These are phyloP conservation scores for Domatiomyces globalis DNA, from an alignment of 2,329 filamentous ascomycete genomes.

Conservation along the genomic window DNA sequence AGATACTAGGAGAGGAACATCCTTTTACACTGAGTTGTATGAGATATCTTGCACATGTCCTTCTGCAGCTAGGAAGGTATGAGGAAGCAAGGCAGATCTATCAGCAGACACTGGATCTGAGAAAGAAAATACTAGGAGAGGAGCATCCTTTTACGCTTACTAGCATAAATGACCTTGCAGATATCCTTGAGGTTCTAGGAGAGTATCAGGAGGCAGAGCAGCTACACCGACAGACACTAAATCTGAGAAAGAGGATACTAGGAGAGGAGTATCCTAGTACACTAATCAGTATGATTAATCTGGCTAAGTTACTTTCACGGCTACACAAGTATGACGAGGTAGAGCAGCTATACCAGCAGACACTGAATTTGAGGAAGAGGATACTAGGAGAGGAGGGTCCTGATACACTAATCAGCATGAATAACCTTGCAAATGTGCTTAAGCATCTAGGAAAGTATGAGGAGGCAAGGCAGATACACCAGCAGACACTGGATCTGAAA, in stretches of 20 bases:
- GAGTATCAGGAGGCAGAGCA: not conserved
- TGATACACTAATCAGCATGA: constrained; percentile 1
- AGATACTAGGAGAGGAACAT: not conserved
- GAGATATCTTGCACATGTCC: not conserved
- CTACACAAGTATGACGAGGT: not conserved
- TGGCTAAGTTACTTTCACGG: not conserved
- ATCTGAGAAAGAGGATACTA: not conserved
- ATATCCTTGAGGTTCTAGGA: not conserved
- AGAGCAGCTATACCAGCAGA: not conserved
- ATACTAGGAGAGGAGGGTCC: constrained; percentile 1
- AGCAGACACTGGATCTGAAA: constrained; percentile 19
- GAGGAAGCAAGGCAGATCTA: constrained; percentile 1
- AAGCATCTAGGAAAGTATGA: not conserved
- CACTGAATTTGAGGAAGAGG: not conserved
- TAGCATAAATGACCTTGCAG: not conserved
- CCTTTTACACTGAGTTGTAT: not conserved
- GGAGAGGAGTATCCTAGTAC: not conserved
- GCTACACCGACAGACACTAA: not conserved
- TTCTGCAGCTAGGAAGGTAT: not conserved
- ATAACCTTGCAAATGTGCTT: constrained; percentile 1
- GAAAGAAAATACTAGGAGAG: not conserved
- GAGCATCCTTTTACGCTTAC: not conserved
- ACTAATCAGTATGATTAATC: not conserved
- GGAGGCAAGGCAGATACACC: constrained; percentile 25
- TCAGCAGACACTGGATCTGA: not conserved